Conservation (phyloP, 495 filamentous ascomycete genomes). For the Oidiodendron maius region DNA sequence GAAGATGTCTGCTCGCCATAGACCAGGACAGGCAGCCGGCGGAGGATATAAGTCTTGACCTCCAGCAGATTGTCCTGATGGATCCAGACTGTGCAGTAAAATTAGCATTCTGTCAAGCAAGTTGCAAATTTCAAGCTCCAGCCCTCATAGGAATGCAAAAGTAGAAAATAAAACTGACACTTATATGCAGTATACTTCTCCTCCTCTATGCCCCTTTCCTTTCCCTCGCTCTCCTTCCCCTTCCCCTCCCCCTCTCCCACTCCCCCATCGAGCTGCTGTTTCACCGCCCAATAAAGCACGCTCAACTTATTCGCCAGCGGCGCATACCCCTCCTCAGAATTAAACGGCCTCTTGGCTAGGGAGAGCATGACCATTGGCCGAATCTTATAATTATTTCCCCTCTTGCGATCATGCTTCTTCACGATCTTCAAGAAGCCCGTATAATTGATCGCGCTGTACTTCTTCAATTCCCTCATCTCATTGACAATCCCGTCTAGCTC, state of each 20-base stretch:
- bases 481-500: constrained; percentile 84
- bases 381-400: constrained; percentile 74
- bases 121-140: background rate
- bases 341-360: constrained; percentile 81
- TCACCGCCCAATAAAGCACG: constrained; percentile 90
- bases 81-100: constrained; percentile 65
- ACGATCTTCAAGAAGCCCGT: constrained; percentile 96
- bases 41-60: constrained; percentile 89
- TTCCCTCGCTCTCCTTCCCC: too few species aligned
- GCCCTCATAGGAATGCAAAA: too few species aligned
- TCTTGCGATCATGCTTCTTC: constrained; percentile 96
- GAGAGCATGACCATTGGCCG: constrained; percentile 85
- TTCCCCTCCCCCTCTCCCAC: constrained; percentile 49
- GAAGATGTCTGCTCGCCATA: constrained; percentile 85
- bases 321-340: constrained; percentile 84
- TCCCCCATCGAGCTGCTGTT: constrained; percentile 64
- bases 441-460: constrained; percentile 93
- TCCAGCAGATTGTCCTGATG: constrained; percentile 92
- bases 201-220: too few species aligned
- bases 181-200: constrained; percentile 86
- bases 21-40: constrained; percentile 81
- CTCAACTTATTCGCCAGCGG: constrained; percentile 86
- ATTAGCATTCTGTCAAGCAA: background rate
- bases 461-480: constrained; percentile 89
- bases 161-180: constrained; percentile 39